Conservation (phyloP, 352 stramenopile species). For the Pythium monospermum region DNA sequence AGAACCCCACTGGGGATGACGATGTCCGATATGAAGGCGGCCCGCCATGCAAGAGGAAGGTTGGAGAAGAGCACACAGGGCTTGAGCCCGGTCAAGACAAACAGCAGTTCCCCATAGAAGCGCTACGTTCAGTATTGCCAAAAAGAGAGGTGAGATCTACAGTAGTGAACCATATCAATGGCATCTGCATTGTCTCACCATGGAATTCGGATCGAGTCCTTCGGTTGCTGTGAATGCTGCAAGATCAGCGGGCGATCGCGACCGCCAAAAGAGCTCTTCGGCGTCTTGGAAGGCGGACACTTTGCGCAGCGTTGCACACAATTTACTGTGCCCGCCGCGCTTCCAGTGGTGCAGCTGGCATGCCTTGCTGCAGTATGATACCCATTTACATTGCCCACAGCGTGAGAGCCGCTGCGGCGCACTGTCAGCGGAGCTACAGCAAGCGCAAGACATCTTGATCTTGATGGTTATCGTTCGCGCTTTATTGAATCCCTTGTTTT, state of each 20-base stretch:
- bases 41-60: conserved; percentile 38
- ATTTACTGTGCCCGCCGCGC: conserved; percentile 24
- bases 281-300: conserved; percentile 14
- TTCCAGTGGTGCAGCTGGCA: conserved; percentile 56
- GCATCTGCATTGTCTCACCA: conserved; percentile 25
- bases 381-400: conserved; percentile 52
- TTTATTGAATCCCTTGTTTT: too few relatives aligned
- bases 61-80: conserved; percentile 64
- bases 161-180: not conserved
- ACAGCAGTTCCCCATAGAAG: conserved; percentile 76
- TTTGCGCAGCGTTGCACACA: conserved; percentile 26
- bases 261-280: conserved; percentile 12
- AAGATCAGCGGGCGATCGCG: conserved; percentile 13
- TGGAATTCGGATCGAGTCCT: conserved; percentile 39
- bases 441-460: too few relatives aligned
- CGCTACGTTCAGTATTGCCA: conserved; percentile 12
- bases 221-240: conserved; percentile 18
- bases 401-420: conserved; percentile 21
- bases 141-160: conserved; percentile 1
- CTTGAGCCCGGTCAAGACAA: conserved; percentile 57
- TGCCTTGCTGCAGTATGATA: conserved; percentile 52
- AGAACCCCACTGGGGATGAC: conserved; percentile 36
- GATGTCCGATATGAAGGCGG: conserved; percentile 37
- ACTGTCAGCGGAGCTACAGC: too few relatives aligned
- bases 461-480: too few relatives aligned